Conservation (phyloP, 305 asterid species). For the Euphrasia arctica region DNA sequence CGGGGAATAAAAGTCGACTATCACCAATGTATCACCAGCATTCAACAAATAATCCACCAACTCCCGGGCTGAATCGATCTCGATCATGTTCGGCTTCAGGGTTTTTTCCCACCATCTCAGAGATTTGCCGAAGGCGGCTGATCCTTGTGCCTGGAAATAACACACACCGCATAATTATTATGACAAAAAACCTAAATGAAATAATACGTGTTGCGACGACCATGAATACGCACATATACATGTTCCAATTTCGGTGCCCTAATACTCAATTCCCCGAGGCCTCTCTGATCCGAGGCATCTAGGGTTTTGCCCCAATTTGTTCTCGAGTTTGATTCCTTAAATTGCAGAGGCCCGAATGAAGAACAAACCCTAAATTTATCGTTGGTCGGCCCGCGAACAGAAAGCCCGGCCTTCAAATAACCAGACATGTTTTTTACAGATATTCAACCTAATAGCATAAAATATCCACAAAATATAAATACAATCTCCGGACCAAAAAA, state of each 20-base stretch:
- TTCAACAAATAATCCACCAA: slow-evolving; percentile 50
- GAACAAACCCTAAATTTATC: slow-evolving; percentile 35
- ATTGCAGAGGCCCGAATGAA: slow-evolving; percentile 38
- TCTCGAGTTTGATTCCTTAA: slow-evolving; percentile 36
- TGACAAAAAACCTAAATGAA: not conserved
- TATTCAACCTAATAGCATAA: not conserved
- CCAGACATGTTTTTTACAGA: slow-evolving; percentile 40
- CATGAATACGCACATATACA: slow-evolving; percentile 39
- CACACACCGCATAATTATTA: not conserved
- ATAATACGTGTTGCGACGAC: not conserved
- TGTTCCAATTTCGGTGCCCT: slow-evolving; percentile 34
- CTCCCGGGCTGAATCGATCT: slow-evolving; percentile 61
- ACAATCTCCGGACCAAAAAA: not conserved
- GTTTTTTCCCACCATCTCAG: slow-evolving; percentile 80
- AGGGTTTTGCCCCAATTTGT: slow-evolving; percentile 40
- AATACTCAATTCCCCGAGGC: not conserved
- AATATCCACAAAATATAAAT: not conserved
- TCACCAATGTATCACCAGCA: slow-evolving; percentile 70
- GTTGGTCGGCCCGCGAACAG: slow-evolving; percentile 42
- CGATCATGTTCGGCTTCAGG: slow-evolving; percentile 65
- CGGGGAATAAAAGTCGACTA: slow-evolving; percentile 72
- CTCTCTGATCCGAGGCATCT: slow-evolving; percentile 35
- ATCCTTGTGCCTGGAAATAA: slow-evolving; percentile 43
- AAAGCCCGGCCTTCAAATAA: slow-evolving; percentile 44
- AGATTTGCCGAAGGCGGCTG: slow-evolving; percentile 33